phyloP scores from a whole-genome alignment of 2,329 filamentous ascomycete species.

The Xylaria sp. region DNA sequence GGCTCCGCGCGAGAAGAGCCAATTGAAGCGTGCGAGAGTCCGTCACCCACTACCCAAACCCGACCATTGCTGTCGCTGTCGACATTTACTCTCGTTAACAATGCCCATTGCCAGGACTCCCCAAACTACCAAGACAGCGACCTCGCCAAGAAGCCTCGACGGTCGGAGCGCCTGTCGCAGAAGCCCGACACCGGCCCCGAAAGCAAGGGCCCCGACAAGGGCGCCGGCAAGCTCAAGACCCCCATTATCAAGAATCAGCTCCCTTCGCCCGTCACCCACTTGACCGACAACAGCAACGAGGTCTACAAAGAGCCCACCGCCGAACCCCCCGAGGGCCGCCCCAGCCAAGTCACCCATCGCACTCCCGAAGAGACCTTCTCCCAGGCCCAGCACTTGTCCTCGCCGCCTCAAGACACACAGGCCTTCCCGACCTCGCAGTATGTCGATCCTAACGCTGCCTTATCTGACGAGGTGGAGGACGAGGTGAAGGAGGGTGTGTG shows the following conservation, averaged over 20 bases:
- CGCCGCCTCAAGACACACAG: constrained; percentile 72
- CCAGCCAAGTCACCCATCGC: constrained; percentile 64
- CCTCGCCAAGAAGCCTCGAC: constrained; percentile 80
- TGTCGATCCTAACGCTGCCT: constrained; percentile 73
- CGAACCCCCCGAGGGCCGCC: constrained; percentile 71
- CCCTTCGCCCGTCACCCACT: constrained; percentile 81
- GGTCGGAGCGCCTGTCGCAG: constrained; percentile 76
- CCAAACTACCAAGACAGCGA: constrained; percentile 72
- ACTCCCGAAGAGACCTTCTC: constrained; percentile 60
- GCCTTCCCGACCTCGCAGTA: constrained; percentile 76
- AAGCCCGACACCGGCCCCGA: constrained; percentile 52
- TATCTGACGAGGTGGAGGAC: constrained; percentile 85
- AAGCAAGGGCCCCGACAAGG: constrained; percentile 44
- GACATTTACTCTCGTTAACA: constrained; percentile 35
- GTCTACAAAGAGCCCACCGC: constrained; percentile 74
- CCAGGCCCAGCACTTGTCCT: constrained; percentile 59
- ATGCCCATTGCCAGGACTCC: constrained; percentile 42
- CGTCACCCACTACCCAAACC: constrained; percentile 52
- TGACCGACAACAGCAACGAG: constrained; percentile 61
- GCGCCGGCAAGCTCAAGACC: constrained; percentile 59
- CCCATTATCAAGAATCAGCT: constrained; percentile 71
- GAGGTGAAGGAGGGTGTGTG: constrained; percentile 88
- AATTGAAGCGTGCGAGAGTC: constrained; percentile 85
- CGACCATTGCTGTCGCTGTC: constrained; percentile 34
- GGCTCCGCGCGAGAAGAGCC: constrained; percentile 79